phyloP scores from a whole-genome alignment of 306 rosid species.

The Quercus rubra region DNA sequence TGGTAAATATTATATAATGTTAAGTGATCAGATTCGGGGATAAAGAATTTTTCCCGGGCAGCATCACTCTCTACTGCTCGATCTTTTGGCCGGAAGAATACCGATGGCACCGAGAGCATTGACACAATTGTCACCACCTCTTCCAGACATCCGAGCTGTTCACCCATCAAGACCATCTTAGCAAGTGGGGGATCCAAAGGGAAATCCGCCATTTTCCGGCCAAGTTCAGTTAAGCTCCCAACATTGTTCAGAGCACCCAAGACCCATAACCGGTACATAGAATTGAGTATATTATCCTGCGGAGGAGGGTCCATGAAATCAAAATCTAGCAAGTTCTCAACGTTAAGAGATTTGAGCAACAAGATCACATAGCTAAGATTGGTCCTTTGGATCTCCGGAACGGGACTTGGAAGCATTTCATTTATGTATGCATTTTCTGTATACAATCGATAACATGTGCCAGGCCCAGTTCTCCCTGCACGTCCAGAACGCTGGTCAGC shows the following conservation, averaged over 20 bases:
- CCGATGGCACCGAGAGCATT: constrained; percentile 97
- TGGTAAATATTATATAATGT: constrained; percentile 87
- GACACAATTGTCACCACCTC: constrained; percentile 93
- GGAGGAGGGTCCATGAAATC: constrained; percentile 99
- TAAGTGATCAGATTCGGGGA: constrained; percentile 93
- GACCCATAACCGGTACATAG: constrained; percentile 98
- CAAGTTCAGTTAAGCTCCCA: constrained; percentile 82
- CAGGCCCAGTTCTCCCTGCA: constrained; percentile 99
- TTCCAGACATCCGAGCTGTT: constrained; percentile 66
- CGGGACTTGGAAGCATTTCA: constrained; percentile 83
- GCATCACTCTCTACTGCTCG: constrained; percentile 96
- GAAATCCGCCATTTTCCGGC: constrained; percentile 99
- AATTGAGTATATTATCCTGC: constrained; percentile 90
- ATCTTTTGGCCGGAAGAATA: constrained; percentile 95
- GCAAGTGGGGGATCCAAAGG: constrained; percentile 98
- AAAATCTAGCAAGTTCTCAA: constrained; percentile 86
- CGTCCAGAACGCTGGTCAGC: constrained; percentile 99
- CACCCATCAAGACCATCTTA: constrained; percentile 95
- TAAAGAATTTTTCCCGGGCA: constrained; percentile 84
- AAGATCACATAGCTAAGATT: constrained; percentile 93
- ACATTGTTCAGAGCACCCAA: constrained; percentile 96
- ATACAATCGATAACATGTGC: constrained; percentile 86
- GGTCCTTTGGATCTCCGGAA: constrained; percentile 97
- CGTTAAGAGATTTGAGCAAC: constrained; percentile 90
- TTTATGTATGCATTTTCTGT: constrained; percentile 87